Evolutionary conservation across 495 filamentous ascomycete species (phyloP).

Genomic region (Aspergillus campestris): DNA sequence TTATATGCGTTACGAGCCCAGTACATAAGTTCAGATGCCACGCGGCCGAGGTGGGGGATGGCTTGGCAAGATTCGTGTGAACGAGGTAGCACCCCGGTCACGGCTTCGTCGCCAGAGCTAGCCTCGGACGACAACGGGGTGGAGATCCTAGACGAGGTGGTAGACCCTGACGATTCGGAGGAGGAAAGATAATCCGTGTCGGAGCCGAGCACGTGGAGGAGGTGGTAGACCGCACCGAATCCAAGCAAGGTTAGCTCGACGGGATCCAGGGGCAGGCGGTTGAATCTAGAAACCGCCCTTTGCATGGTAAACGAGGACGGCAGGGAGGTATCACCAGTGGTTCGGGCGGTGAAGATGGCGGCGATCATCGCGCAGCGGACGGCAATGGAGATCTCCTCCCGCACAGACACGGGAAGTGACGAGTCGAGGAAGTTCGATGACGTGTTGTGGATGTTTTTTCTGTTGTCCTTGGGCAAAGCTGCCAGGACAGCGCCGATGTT

Average conservation of each 20-base stretch:
- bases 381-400: conserved; percentile 59
- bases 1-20: conserved; percentile 43
- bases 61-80: conserved; percentile 11
- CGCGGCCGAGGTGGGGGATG: conserved; percentile 33
- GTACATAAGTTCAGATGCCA: conserved; percentile 37
- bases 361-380: conserved; percentile 77
- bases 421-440: conserved; percentile 38
- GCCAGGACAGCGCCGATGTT: conserved; percentile 43
- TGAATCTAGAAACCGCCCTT: conserved; percentile 37
- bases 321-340: conserved; percentile 25
- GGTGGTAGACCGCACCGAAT: conserved; percentile 64
- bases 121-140: conserved; percentile 14
- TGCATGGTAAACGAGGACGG: conserved; percentile 33
- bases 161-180: conserved; percentile 28
- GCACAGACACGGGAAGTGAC: conserved; percentile 40
- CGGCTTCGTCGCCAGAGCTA: conserved; percentile 26
- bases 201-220: conserved; percentile 51
- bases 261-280: conserved; percentile 36
- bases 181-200: conserved; percentile 43
- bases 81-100: no score
- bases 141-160: conserved; percentile 13
- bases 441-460: conserved; percentile 19
- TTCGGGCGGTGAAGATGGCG: conserved; percentile 46
- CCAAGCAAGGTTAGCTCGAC: conserved; percentile 61
- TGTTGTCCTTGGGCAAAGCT: conserved; percentile 38